These are phyloP conservation scores for Boletus edulis DNA, from an alignment of 768 basidiomycete species.

Conservation along the genomic window DNA sequence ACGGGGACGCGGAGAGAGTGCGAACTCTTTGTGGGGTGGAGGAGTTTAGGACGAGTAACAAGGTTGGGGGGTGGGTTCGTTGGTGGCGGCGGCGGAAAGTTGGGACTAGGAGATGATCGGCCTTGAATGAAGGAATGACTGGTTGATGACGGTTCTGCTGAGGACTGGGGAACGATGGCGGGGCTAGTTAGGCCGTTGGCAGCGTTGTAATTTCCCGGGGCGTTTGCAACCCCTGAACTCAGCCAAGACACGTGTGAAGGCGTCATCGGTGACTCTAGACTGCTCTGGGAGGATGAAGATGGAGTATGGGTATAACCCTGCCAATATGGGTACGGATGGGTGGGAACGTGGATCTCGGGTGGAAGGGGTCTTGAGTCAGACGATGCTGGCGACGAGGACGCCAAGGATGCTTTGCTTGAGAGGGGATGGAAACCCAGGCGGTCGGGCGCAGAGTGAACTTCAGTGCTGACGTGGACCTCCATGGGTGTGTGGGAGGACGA, in stretches of 20 bases:
- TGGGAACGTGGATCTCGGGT: constrained; percentile 32
- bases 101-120: constrained; percentile 27
- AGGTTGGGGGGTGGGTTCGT: constrained; percentile 29
- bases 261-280: constrained; percentile 32
- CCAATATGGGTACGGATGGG: constrained; percentile 35
- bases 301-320: constrained; percentile 30
- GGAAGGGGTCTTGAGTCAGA: constrained; percentile 22
- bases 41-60: constrained; percentile 32
- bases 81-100: constrained; percentile 35
- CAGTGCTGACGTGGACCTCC: constrained; percentile 30
- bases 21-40: constrained; percentile 36
- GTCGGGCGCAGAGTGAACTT: constrained; percentile 24
- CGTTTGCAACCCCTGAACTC: constrained; percentile 6
- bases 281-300: constrained; percentile 29
- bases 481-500: constrained; percentile 10
- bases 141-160: constrained; percentile 10
- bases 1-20: constrained; percentile 43
- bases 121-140: constrained; percentile 14
- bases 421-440: constrained; percentile 16
- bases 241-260: constrained; percentile 44
- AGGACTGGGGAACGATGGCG: background rate
- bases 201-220: constrained; percentile 7
- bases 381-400: constrained; percentile 22
- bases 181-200: background rate
- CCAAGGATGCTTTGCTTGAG: constrained; percentile 14